Base-by-base conservation (phyloP, 495 filamentous ascomycete genomes). In the Schizothecium vesticola region DNA sequence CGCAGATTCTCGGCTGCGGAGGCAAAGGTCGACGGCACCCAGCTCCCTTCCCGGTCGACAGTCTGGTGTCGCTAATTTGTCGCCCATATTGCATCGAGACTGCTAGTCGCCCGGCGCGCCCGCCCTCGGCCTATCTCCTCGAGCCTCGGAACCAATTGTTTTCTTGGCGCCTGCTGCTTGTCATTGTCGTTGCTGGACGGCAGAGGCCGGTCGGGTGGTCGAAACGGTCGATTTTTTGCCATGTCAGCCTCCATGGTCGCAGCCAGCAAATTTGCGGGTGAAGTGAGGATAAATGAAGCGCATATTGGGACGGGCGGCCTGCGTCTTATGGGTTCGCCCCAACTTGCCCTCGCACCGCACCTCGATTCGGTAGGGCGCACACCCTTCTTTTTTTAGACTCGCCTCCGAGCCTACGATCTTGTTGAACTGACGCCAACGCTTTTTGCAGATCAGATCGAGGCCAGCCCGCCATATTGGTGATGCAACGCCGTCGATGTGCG, bases 261-360 rank as follows among this genome's bases (percentile, higher is more conserved):
- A 68, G 70, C 67, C 55, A 67, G 65, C 73, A 75, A 82, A 83
- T 81, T 80, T 83, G 72, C 81, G 81, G 80, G 71, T 82, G 80
- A 83, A 83, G 79, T 79, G 73, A 74, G 75, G 77, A 81, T 83
- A 83, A 81, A 83, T 82, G 78, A 81, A 74, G 69, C 73, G 74
- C 69, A 78, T 76, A 83, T 83, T 82, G 79, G 79, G 68, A 68
- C 64, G 75, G 78, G 72, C 74, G 71, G 67, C 71, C 68, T 69
- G 75, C 67, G 67, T 76, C 73, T 76, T 77, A 76, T 66, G 67
- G 68, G 66, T 56, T 71, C 68, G 71, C 71, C 67, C 43, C 43
- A 51, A n/a, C 43, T 9, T n/a, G 5, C 6, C 43, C 43, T 51
- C 43, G 43, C 43, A 51, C 43, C 43, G 43, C 43, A 51, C 43